Conservation (phyloP, 192 early-diverging fungal species). For the Tieghemiomyces parasiticus region DNA sequence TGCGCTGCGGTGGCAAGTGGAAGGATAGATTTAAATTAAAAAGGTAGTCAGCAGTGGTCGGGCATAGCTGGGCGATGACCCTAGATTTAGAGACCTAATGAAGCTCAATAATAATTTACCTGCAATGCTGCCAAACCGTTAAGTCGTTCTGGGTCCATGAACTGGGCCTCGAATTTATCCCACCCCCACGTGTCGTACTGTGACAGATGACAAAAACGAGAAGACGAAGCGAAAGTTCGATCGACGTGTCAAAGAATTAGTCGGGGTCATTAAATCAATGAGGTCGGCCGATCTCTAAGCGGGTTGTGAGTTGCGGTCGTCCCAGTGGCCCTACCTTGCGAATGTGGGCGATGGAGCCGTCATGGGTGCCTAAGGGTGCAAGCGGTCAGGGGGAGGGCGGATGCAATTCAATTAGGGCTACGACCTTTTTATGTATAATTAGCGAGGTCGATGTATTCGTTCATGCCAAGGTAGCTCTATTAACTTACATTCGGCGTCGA, state of each 20-base stretch:
- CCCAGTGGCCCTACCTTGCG: slow-evolving; percentile 41
- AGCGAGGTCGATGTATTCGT: neutral
- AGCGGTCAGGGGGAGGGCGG: neutral
- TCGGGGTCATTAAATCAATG: too few relatives aligned
- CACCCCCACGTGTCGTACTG: slow-evolving; percentile 66
- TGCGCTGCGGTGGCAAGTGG: slow-evolving; percentile 22
- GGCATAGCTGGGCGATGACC: neutral
- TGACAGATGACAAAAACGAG: slow-evolving; percentile 9
- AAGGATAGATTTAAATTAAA: neutral
- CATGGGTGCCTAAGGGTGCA: slow-evolving; percentile 80
- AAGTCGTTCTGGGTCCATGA: slow-evolving; percentile 46
- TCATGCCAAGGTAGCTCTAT: slow-evolving; percentile 6
- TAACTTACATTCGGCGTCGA: slow-evolving; percentile 50
- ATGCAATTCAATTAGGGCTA: neutral
- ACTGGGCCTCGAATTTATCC: slow-evolving; percentile 63
- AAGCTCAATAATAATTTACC: slow-evolving; percentile 39
- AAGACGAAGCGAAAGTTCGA: neutral
- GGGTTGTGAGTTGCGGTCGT: too few relatives aligned
- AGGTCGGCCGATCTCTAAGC: too few relatives aligned
- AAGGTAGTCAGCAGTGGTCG: neutral
- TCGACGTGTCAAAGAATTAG: too few relatives aligned
- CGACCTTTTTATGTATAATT: neutral
- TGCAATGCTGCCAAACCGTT: slow-evolving; percentile 43
- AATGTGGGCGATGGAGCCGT: slow-evolving; percentile 73
- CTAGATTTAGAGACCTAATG: slow-evolving; percentile 20